Evolutionary conservation across 1,284 basidiomycete species (phyloP).

Genomic region (Ceratobasidium sp.): DNA sequence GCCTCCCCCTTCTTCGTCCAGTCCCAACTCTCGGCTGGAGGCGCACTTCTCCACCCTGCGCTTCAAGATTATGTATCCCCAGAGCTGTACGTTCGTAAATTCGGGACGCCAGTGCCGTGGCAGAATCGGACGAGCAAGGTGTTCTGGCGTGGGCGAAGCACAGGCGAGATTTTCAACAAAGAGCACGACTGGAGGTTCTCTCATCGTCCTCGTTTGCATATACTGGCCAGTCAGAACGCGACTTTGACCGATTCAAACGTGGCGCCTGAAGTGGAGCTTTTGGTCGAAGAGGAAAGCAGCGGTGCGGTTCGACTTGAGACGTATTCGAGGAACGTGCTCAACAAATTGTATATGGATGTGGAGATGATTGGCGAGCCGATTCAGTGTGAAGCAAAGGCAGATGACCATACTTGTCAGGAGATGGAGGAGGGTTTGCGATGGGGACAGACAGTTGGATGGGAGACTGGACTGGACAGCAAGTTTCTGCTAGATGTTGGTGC

Average conservation of each 20-base stretch:
- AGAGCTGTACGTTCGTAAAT: conserved; percentile 29
- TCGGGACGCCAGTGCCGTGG: conserved; percentile 51
- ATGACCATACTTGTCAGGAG: conserved; percentile 45
- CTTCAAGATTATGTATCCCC: conserved; percentile 53
- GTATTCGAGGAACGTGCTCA: conserved; percentile 51
- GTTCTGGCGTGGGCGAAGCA: conserved; percentile 58
- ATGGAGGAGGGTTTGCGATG: conserved; percentile 42
- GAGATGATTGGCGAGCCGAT: conserved; percentile 52
- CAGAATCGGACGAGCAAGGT: conserved; percentile 55
- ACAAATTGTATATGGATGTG: conserved; percentile 55
- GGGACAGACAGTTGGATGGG: conserved; percentile 31
- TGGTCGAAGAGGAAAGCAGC: conserved; percentile 50
- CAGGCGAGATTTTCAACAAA: conserved; percentile 55
- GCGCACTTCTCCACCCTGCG: conserved; percentile 53
- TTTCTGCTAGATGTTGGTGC: conserved; percentile 45
- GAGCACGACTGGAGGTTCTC: conserved; percentile 54
- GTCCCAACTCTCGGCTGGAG: conserved; percentile 48
- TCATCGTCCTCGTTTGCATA: conserved; percentile 54
- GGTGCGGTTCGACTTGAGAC: conserved; percentile 48
- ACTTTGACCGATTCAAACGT: conserved; percentile 51
- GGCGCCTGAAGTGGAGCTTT: conserved; percentile 51
- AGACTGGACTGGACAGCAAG: conserved; percentile 33
- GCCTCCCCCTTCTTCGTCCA: conserved; percentile 55
- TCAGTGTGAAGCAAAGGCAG: conserved; percentile 46
- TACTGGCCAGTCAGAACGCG: conserved; percentile 48